Evolutionary conservation across 768 basidiomycete species (phyloP), one percentile per base, ranked within the genome.

Genomic region (Amanita exitialis): DNA sequence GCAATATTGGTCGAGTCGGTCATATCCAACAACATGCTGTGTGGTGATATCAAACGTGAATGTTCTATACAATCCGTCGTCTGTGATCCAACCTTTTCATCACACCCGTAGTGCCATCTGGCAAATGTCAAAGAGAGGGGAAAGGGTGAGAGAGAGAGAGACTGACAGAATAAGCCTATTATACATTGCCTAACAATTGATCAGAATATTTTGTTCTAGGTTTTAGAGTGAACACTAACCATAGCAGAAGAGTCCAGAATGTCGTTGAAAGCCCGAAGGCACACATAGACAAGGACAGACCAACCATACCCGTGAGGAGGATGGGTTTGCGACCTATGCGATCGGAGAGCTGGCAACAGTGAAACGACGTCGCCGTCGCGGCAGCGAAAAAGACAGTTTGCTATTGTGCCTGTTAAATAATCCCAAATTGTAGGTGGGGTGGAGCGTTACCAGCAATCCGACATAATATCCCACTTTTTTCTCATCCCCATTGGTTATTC

Each of bases 311-410:
- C 0, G 61, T 69, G 49, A 89, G 67, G 52, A 89, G 77, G 18
- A 90, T 78, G 0, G 88, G 86, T 56, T 83, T 87, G 42, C 88
- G 79, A 16, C 88, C 88, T 37, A 89, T 62, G 34, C 72, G 69
- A 54, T 90, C 87, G 10, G 86, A 88, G 12, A 80, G 49, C 12
- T 82, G 75, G 60, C 83, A 82, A 85, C 86, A 90, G 54, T 86
- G 78, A 10, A 89, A 64, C 20, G 87, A 78, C 1, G 83, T 86
- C 44, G 77, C 61, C 0, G 85, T 84, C 64, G 88, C 82, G 0
- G 83, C 80, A 12, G 83, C 68, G 56, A 82, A 90, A 64, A 88
- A 90, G 12, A 86, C 58, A 0, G 88, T 88, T 73, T 86, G 79
- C 87, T 90, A 52, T 21, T 3, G 34, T 0, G 4, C 9, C 13